phyloP scores from a whole-genome alignment of 2,329 filamentous ascomycete species.

The Fusarium protoensiforme region DNA sequence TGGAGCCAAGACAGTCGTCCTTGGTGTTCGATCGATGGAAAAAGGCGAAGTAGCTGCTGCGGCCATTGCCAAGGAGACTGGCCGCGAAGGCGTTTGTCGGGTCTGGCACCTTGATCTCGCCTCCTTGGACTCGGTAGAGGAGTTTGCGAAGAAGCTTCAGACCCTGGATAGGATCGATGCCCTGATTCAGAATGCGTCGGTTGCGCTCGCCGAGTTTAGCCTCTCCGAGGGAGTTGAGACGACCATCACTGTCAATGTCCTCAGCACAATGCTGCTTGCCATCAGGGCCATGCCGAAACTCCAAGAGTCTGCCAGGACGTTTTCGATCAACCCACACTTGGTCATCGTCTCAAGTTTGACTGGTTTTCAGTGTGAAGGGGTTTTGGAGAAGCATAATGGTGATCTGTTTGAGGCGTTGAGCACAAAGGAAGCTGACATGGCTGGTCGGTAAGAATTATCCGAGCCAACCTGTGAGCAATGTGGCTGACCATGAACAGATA shows the following conservation, averaged over 20 bases:
- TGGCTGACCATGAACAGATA: constrained; percentile 25
- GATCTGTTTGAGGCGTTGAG: background rate
- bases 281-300: constrained; percentile 56
- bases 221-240: constrained; percentile 54
- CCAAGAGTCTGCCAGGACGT: constrained; percentile 47
- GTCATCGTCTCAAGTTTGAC: constrained; percentile 44
- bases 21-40: background rate
- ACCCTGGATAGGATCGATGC: constrained; percentile 55
- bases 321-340: constrained; percentile 49
- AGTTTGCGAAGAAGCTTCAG: constrained; percentile 48
- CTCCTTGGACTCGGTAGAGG: constrained; percentile 26
- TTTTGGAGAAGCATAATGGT: background rate
- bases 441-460: background rate
- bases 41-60: background rate
- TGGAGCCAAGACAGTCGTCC: background rate
- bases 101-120: constrained; percentile 17
- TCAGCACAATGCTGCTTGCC: constrained; percentile 57
- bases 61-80: background rate
- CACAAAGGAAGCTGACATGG: background rate
- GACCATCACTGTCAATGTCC: constrained; percentile 59
- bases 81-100: background rate
- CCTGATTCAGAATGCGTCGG: constrained; percentile 54
- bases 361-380: background rate
- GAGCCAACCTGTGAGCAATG: background rate
- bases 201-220: constrained; percentile 18